Conservation (phyloP, 306 rosid genomes). For the Cucumis hystrix region DNA sequence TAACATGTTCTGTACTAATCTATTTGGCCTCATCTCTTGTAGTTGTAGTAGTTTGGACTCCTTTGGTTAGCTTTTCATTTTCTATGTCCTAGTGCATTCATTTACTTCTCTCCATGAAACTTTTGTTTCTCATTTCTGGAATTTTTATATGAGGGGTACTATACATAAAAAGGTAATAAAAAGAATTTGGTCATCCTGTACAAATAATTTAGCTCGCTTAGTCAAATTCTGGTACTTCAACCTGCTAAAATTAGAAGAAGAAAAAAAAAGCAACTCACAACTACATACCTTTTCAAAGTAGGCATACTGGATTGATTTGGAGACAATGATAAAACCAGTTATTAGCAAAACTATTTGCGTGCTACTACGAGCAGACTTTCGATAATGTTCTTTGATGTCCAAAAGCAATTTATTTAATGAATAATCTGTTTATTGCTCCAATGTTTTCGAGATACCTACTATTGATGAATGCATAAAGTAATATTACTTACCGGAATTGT, state of each 20-base stretch:
- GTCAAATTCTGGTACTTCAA: not conserved
- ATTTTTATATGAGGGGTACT: too few relatives aligned
- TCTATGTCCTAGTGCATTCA: too few relatives aligned
- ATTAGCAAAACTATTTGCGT: not conserved
- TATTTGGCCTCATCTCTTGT: not conserved
- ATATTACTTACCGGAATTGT: slow-evolving; percentile 64
- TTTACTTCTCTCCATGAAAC: too few relatives aligned
- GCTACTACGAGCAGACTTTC: not conserved
- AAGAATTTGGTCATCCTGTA: not conserved
- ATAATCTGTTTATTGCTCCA: not conserved
- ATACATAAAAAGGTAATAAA: too few relatives aligned
- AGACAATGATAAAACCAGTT: not conserved
- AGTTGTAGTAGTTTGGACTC: not conserved
- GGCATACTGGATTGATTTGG: not conserved
- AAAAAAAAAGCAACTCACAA: not conserved
- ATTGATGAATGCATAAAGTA: not conserved
- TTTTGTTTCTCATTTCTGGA: not conserved
- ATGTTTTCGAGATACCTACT: not conserved
- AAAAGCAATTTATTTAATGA: not conserved
- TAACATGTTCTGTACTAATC: not conserved
- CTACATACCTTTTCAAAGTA: not conserved
- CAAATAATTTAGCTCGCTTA: not conserved
- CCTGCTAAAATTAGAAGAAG: not conserved
- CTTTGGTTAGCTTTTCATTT: not conserved
- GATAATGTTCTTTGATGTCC: not conserved